Evolutionary conservation across 2,329 filamentous ascomycete species (phyloP), one percentile per base, ranked within the genome.

Genomic region (Colletotrichum gloeosporioides): DNA sequence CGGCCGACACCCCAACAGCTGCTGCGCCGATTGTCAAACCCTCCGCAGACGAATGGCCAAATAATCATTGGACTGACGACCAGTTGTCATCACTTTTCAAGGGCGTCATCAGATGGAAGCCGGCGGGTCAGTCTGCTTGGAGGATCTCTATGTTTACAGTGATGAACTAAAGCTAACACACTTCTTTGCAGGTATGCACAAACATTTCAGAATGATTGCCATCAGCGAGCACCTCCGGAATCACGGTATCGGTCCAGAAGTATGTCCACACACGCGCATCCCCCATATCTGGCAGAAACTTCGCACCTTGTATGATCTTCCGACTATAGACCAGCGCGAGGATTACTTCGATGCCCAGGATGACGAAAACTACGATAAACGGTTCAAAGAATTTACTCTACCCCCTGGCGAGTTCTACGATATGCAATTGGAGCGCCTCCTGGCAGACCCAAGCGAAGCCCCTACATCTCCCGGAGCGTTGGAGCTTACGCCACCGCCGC

Each of bases 11-110:
- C 5, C 83, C 86, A 10, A 85, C 84, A 7, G 87, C 77, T 39
- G 27, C 79, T 85, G 86, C 83, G 77, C 86, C 83, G 62, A 82
- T 83, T 7, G 80, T 80, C 84, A 68, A 90, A 79, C 84, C 85
- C 77, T 79, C 84, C 65, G 77, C 83, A 76, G 78, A 86, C 32
- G 85, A 86, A 59, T 77, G 80, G 84, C 79, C 84, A 85, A 91
- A 92, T 73, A 95, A 96, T 78, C 91, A 93, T 31, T 99, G 97
- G 97, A 98, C 96, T 6, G 96, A 98, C 81, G 96, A 98, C 82
- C 97, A 99, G 85, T 94, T 98, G 79, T 96, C 95, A 2, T 96
- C 95, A 55, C 89, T 99, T 1, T 95, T 98, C 87, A 98, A 98
- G 83, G 95, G 93, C 69, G 94, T 99, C 79, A 96, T 99, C 78